Evolutionary conservation across 495 filamentous ascomycete species (phyloP), one percentile per base, ranked within the genome.

Genomic region (Penicillium bialowiezense): DNA sequence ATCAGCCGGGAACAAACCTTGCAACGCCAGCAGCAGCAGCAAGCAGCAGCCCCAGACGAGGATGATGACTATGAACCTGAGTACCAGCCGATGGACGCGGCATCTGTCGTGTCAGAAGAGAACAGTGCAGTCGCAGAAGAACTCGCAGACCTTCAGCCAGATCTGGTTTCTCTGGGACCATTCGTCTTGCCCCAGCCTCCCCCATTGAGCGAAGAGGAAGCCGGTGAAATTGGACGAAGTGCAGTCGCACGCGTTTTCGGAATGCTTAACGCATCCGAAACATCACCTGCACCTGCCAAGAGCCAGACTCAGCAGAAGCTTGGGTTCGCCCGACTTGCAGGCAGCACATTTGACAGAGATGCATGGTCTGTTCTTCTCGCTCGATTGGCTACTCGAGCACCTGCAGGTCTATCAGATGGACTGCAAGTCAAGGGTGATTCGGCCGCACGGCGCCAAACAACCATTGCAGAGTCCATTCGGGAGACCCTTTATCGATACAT

Each of bases 11-110:
- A 63, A 52, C 71, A 72, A 70, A 64, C 54, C 17, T 13, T 54
- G 62, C 44, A 64, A 67, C 52, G 65, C 58, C 45, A 64, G 56
- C 47, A 74, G 64, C 54, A 69, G 68, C 56, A 70, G 65, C 50
- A 62, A 62, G 62, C 71, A 34, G 68, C 75, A 7, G 68, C 64
- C 0, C 84, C 83, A n/a, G 88, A 92, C 6, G 90, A 95, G 14
- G 90, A 95, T 12, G 91, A 91, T 42, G 86, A 91, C 48, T 95
- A 95, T 57, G 90, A 95, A 52, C 90, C 90, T 0, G 86, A 93
- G 67, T 91, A 87, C 56, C 78, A 86, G 45, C 80, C 80, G 0
- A 75, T 79, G 39, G 88, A 91, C 60, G 82, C 87, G 52, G 75
- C 81, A 3, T 88, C 89, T 37, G 84, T 89, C 56, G 81, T 84